Conservation (phyloP, 1,139 yeast genomes). For the Meyerozyma carpophila region DNA sequence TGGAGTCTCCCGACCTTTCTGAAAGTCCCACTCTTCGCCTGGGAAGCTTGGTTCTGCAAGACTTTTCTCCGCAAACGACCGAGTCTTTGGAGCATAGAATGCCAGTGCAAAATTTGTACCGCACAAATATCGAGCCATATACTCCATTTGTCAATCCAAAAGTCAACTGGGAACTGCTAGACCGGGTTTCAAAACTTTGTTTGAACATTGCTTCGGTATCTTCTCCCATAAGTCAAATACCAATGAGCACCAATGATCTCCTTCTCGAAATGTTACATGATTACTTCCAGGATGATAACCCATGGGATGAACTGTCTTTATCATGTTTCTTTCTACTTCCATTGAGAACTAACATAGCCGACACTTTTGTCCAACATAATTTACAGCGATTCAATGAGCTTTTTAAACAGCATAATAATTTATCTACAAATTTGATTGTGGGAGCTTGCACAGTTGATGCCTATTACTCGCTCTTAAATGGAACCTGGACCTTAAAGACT, state of each 20-base stretch:
- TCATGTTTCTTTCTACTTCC: conserved; percentile 17
- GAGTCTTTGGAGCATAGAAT: neutral
- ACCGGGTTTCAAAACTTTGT: conserved; percentile 15
- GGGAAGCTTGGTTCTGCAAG: no score
- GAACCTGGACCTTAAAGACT: conserved; percentile 9
- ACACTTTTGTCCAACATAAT: conserved; percentile 5
- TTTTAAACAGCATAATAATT: conserved; percentile 1
- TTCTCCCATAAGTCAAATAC: conserved; percentile 8
- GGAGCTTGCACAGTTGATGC: conserved; percentile 18
- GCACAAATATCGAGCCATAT: conserved; percentile 13
- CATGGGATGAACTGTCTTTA: conserved; percentile 12
- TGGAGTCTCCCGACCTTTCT: neutral
- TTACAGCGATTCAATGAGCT: conserved; percentile 11
- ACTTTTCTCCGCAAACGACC: neutral
- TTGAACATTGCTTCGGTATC: conserved; percentile 14
- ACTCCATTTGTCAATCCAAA: conserved; percentile 15
- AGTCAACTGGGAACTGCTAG: conserved; percentile 7
- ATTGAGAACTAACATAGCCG: conserved; percentile 9
- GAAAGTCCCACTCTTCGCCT: neutral
- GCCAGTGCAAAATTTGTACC: conserved; percentile 6
- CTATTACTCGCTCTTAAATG: conserved; percentile 12
- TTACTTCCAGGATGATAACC: conserved; percentile 6
- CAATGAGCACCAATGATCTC: conserved; percentile 10
- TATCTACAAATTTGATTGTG: conserved; percentile 11
- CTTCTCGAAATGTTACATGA: conserved; percentile 9